Percentiles rank a stretch among this genome's conserved stretches.
Evolutionary conservation across 345 rosid genomes (phyloP).

Genomic region (Psidium friedrichsthalianum): DNA sequence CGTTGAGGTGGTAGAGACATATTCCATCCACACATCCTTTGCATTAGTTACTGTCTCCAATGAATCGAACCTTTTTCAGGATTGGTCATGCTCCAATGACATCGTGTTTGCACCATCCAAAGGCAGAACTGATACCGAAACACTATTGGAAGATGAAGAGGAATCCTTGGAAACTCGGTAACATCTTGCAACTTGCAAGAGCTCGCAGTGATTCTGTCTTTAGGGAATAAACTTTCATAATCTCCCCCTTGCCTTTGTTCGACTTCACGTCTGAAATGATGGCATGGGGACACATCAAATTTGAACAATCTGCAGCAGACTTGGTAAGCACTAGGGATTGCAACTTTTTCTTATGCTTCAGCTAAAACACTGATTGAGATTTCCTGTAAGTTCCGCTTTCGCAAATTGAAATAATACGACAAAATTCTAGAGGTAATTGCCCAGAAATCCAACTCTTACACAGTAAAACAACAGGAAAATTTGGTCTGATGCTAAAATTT

Average conservation of each 20-base stretch:
- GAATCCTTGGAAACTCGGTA: neutral
- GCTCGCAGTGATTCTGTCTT: neutral
- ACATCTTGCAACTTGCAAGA: neutral
- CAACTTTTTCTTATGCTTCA: constrained; percentile 13
- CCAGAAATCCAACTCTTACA: constrained; percentile 1
- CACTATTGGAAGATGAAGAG: neutral
- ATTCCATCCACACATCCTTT: no score
- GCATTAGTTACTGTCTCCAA: no score
- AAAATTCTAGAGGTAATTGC: constrained; percentile 9
- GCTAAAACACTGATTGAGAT: neutral
- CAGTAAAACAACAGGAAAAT: constrained; percentile 7
- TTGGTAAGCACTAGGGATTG: constrained; percentile 20
- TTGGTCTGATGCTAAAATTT: constrained; percentile 11
- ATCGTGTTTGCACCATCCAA: neutral
- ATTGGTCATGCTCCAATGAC: neutral
- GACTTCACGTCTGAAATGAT: constrained; percentile 21
- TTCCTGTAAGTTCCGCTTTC: no score
- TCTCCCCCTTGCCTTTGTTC: constrained; percentile 3
- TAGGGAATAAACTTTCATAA: constrained; percentile 12
- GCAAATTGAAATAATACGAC: neutral
- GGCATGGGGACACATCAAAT: neutral
- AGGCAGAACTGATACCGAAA: neutral
- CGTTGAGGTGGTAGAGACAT: no score
- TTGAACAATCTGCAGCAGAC: neutral
- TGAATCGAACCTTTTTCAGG: no score